phyloP scores from a whole-genome alignment of 345 rosid species.

The Hypericum androsaemum region DNA sequence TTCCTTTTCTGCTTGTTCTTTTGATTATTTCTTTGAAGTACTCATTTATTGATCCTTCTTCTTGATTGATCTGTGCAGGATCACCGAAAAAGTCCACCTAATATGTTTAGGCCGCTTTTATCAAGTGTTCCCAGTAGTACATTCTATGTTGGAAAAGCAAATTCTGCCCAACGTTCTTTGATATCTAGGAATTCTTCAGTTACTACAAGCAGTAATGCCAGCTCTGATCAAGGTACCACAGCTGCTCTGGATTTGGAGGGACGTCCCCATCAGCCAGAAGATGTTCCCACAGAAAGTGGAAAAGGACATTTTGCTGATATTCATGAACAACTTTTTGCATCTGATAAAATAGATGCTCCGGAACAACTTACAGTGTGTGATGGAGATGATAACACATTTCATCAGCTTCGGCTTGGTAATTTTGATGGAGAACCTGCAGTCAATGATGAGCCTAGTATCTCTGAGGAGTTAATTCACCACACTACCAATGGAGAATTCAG shows the following conservation, averaged over 20 bases:
- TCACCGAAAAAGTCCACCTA: conserved; percentile 77
- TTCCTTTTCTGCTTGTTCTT: not conserved
- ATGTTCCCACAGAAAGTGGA: conserved; percentile 27
- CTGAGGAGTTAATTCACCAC: conserved; percentile 34
- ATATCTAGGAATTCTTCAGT: conserved; percentile 60
- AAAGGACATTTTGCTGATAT: conserved; percentile 29
- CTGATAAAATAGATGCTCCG: conserved; percentile 42
- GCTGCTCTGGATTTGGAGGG: conserved; percentile 44
- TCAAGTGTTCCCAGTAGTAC: conserved; percentile 93
- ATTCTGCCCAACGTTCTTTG: conserved; percentile 47
- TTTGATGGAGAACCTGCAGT: conserved; percentile 27
- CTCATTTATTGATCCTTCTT: conserved; percentile 10
- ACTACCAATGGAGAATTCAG: conserved; percentile 30
- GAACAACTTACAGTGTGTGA: conserved; percentile 32
- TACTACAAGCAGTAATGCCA: conserved; percentile 56
- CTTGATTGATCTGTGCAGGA: conserved; percentile 44
- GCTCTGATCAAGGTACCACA: conserved; percentile 51
- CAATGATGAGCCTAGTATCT: conserved; percentile 28
- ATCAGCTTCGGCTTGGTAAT: conserved; percentile 28
- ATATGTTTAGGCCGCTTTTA: conserved; percentile 95
- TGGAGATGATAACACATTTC: conserved; percentile 27
- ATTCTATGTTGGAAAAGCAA: conserved; percentile 60
- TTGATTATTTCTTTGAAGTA: conserved; percentile 4
- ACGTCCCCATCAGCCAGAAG: conserved; percentile 37
- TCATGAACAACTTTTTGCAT: conserved; percentile 48